phyloP scores from a whole-genome alignment of 345 rosid species.

The Physaria fendleri region DNA sequence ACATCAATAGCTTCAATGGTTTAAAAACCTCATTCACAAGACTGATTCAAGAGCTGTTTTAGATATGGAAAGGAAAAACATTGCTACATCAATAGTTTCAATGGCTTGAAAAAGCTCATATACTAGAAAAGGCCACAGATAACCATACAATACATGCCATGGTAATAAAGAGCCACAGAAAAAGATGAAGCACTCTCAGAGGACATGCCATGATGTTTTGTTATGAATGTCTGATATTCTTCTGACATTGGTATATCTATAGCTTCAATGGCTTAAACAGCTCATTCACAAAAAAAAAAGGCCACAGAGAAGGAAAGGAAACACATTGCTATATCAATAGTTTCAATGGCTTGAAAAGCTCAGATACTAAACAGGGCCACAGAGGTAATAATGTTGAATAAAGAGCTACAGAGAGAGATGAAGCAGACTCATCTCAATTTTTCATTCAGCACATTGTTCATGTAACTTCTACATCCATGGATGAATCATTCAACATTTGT shows the following conservation, averaged over 20 bases:
- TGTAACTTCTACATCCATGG: neutral
- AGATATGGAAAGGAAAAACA: neutral
- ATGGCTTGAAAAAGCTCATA: neutral
- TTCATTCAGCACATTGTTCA: neutral
- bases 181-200: no score
- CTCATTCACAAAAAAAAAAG: neutral
- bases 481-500: neutral
- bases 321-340: neutral
- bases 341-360: neutral
- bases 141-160: no score
- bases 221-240: no score
- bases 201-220: no score
- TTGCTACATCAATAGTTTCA: neutral
- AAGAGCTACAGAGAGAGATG: neutral
- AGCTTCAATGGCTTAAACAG: neutral
- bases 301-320: neutral
- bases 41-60: no score
- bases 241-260: neutral
- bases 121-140: no score
- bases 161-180: no score
- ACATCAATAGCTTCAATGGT: neutral
- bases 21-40: neutral
- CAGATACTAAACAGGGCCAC: neutral
- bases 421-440: neutral
- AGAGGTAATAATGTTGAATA: no score